Base-by-base conservation (phyloP, 2,329 filamentous ascomycete species). In the Bimuria novae-zelandiae region DNA sequence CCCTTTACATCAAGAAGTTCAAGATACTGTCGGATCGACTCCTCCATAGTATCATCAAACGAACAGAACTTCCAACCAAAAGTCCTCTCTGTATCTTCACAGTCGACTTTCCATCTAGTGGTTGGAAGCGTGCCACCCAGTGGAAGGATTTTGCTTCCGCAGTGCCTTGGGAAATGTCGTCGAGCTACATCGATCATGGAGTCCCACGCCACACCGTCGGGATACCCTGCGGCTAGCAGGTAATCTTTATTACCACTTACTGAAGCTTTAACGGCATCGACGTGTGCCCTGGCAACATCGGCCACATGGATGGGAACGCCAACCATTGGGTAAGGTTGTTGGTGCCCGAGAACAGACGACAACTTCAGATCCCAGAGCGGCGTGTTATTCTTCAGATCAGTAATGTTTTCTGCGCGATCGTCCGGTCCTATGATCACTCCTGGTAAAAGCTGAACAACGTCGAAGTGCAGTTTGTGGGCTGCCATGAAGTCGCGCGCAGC, bases 401-500 rank as follows among this genome's bases (percentile, higher is more conserved):
- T 8, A 19, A 23, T 23, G 36, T 45, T 51, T 6, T 22, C 39
- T 35, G 52, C 52, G n/a, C 30, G 49, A 17, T 55, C 52, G 49
- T 55, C 43, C 29, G 43, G 25, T 21, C 54, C 54, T 30, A 54
- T 35, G 3, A 57, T 47, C 16, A 54, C 35, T 25, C 41, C 46
- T 11, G 54, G 54, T 35, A 57, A 27, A 7, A 57, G 12, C n/a
- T 50, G 37, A 14, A 57, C 35, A 16, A 54, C 19, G 8, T 54
- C 54, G 48, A 51, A 57, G 7, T 44, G 11, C 10, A 51, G 54
- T 42, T 54, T 49, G 29, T 57, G 17, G 5, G 41, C 30, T 30
- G 51, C 35, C 16, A 57, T 42, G 59, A 70, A 68, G 30, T 57
- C 32, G 11, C 58, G 58, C 2, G 65, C 68, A 3, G 59, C 62